Conservation (phyloP, 2,329 filamentous ascomycete species). For the Aspergillus alliaceus region DNA sequence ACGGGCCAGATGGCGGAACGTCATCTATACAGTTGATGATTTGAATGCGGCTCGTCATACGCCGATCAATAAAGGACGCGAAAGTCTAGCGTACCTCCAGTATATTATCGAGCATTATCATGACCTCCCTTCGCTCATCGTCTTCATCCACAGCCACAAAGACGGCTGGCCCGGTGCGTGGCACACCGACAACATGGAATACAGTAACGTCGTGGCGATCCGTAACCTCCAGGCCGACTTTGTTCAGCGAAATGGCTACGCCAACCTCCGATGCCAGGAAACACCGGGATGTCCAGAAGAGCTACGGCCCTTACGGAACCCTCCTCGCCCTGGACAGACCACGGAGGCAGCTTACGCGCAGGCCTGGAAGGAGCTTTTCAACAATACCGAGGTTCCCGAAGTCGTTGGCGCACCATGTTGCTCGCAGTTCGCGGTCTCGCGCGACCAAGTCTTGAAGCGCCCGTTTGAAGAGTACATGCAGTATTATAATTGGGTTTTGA, state of each 20-base stretch:
- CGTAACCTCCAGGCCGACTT: conserved; percentile 51
- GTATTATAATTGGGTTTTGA: conserved; percentile 49
- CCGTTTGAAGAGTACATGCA: conserved; percentile 46
- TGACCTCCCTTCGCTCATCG: conserved; percentile 50
- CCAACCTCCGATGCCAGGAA: conserved; percentile 56
- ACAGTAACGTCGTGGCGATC: conserved; percentile 55
- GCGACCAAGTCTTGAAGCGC: conserved; percentile 47
- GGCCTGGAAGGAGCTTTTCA: conserved; percentile 42
- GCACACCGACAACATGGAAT: conserved; percentile 59
- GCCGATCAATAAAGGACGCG: conserved; percentile 45
- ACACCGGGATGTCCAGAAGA: conserved; percentile 36
- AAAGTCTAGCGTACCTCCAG: conserved; percentile 48
- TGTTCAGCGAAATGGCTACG: conserved; percentile 55
- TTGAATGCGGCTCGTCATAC: conserved; percentile 29
- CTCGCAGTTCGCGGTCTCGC: conserved; percentile 64
- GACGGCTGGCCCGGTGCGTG: conserved; percentile 45
- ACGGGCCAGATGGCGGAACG: conserved; percentile 43
- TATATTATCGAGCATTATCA: conserved; percentile 49
- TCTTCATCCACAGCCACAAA: conserved; percentile 60
- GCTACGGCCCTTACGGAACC: conserved; percentile 29
- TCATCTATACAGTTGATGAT: conserved; percentile 46
- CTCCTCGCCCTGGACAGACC: conserved; percentile 23
- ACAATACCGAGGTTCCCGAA: conserved; percentile 44
- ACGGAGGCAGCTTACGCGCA: conserved; percentile 33
- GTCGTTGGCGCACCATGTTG: conserved; percentile 59